These are phyloP conservation scores for Tylopilus subfusipes DNA, from an alignment of 768 basidiomycete genomes.

Conservation along the genomic window DNA sequence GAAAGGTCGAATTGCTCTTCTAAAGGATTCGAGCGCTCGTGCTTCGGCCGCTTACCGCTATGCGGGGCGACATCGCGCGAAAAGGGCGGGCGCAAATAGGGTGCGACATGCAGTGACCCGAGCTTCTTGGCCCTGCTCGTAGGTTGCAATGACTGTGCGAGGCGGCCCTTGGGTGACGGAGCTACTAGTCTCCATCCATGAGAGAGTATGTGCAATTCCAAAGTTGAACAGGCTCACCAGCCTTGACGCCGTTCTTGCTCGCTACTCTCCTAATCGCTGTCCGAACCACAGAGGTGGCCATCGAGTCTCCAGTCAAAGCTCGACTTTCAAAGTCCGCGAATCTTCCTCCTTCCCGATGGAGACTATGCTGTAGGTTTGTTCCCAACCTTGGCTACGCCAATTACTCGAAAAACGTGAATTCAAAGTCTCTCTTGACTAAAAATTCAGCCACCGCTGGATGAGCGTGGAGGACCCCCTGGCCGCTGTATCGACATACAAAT, in stretches of 20 bases:
- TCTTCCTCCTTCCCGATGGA: constrained; percentile 7
- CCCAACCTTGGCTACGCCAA: background rate
- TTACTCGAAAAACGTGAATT: no score
- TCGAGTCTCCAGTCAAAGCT: background rate
- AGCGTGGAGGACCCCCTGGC: no score
- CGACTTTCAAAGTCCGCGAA: constrained; percentile 14
- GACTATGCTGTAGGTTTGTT: background rate
- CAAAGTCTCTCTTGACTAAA: no score
- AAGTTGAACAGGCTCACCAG: constrained; percentile 10
- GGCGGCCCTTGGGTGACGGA: constrained; percentile 25
- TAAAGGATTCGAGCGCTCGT: constrained; percentile 24
- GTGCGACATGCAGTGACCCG: constrained; percentile 26
- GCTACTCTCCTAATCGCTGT: constrained; percentile 6
- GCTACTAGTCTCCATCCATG: constrained; percentile 4
- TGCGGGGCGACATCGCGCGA: constrained; percentile 20
- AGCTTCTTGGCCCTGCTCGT: constrained; percentile 25
- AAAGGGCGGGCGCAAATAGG: constrained; percentile 15
- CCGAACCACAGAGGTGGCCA: constrained; percentile 8
- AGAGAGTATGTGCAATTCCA: background rate
- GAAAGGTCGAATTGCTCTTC: constrained; percentile 38
- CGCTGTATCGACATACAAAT: no score
- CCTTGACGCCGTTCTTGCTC: constrained; percentile 9
- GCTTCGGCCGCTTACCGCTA: constrained; percentile 8
- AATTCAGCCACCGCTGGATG: no score
- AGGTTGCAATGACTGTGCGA: constrained; percentile 28